Conservation (phyloP, 2,329 filamentous ascomycete species). For the Colletotrichum cereale region DNA sequence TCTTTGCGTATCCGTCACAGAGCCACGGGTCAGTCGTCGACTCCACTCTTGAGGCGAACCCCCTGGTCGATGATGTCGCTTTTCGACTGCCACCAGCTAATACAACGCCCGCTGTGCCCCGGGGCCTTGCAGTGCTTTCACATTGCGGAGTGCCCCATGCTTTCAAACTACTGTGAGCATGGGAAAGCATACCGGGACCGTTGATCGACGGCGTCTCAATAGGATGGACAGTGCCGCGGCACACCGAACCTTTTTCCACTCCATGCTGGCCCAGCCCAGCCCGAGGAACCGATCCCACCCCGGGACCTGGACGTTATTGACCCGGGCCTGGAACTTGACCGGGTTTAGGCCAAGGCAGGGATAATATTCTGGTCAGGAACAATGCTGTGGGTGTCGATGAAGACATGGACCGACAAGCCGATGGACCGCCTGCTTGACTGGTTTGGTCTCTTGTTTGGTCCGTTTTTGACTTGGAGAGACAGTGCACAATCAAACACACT, state of each 20-base stretch:
- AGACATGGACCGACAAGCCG: conserved; percentile 13
- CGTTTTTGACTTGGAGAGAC: conserved; percentile 6
- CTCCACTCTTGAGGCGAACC: conserved; percentile 32
- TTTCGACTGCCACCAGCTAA: conserved; percentile 1
- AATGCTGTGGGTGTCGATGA: conserved; percentile 27
- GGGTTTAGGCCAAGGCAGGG: conserved; percentile 28
- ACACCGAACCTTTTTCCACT: neutral
- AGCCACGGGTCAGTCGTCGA: conserved; percentile 25
- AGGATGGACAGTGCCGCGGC: neutral
- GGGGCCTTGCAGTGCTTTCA: neutral
- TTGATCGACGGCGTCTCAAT: neutral
- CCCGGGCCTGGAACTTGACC: conserved; percentile 7
- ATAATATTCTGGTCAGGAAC: conserved; percentile 25
- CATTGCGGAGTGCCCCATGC: neutral
- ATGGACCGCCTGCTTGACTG: conserved; percentile 17
- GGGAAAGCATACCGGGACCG: neutral
- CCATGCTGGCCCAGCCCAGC: neutral
- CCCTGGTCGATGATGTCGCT: conserved; percentile 37
- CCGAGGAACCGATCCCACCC: conserved; percentile 1
- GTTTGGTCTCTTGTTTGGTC: conserved; percentile 20
- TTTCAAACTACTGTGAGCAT: neutral
- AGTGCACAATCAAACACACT: conserved; percentile 22
- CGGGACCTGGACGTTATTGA: neutral
- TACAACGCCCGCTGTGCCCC: conserved; percentile 11
- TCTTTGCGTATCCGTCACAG: conserved; percentile 16